phyloP scores from a whole-genome alignment of 169 alveolate species.

The Plasmodium fragile region DNA sequence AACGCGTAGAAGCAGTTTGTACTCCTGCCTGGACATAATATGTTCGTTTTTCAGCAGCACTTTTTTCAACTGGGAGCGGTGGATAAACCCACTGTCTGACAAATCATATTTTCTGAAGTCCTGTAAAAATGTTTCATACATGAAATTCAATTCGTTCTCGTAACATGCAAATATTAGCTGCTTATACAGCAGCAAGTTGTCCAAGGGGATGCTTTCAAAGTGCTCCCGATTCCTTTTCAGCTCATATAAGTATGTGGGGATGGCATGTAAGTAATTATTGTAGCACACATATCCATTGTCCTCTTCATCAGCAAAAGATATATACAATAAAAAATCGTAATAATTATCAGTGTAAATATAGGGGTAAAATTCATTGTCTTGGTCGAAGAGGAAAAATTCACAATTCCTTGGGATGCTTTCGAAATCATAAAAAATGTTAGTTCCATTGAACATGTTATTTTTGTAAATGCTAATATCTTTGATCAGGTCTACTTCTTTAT shows the following conservation, averaged over 20 bases:
- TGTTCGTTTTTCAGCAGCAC: slow-evolving; percentile 41
- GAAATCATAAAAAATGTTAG: slow-evolving; percentile 44
- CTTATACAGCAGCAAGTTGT: slow-evolving; percentile 32
- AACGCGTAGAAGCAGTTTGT: slow-evolving; percentile 34
- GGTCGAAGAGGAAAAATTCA: slow-evolving; percentile 20
- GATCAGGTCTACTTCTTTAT: slow-evolving; percentile 55
- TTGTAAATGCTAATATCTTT: slow-evolving; percentile 63
- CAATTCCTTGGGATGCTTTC: background rate
- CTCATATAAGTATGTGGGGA: slow-evolving; percentile 58
- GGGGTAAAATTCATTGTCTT: slow-evolving; percentile 31
- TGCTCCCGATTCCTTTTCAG: slow-evolving; percentile 60
- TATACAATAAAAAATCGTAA: slow-evolving; percentile 63
- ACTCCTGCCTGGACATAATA: slow-evolving; percentile 70
- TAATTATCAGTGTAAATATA: slow-evolving; percentile 58
- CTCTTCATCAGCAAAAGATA: slow-evolving; percentile 69
- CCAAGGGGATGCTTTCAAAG: slow-evolving; percentile 15
- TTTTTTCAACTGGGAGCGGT: slow-evolving; percentile 31
- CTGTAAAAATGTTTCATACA: slow-evolving; percentile 24
- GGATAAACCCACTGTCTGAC: slow-evolving; percentile 68
- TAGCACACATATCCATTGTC: slow-evolving; percentile 53
- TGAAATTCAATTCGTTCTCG: slow-evolving; percentile 61
- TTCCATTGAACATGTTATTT: slow-evolving; percentile 61
- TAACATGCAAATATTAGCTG: slow-evolving; percentile 68
- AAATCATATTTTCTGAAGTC: slow-evolving; percentile 47
- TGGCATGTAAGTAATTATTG: slow-evolving; percentile 20